Evolutionary conservation across 192 early-diverging fungal species (phyloP).

Genomic region (Backusella australiensis): DNA sequence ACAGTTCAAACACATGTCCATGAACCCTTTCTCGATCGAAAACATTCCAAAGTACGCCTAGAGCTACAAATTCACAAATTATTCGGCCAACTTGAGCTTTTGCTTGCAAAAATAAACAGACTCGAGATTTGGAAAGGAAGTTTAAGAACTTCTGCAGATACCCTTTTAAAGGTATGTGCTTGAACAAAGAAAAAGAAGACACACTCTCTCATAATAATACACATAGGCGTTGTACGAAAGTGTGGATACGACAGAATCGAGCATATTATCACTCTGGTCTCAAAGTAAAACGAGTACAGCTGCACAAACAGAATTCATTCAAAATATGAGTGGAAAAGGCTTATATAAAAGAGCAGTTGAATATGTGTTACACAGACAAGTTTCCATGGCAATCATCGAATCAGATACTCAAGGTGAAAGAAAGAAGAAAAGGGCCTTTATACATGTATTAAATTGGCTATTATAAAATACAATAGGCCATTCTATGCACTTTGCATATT

Average conservation of each 20-base stretch:
- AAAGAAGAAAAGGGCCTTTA: not conserved
- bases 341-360: not conserved
- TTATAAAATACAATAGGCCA: not conserved
- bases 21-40: constrained; percentile 2
- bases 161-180: not conserved
- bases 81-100: constrained; percentile 7
- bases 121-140: constrained; percentile 1
- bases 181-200: not conserved
- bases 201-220: no score
- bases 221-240: not conserved
- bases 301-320: not conserved
- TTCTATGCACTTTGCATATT: not conserved
- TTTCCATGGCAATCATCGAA: not conserved
- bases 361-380: not conserved
- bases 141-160: not conserved
- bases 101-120: constrained; percentile 6
- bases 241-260: not conserved
- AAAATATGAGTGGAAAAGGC: not conserved
- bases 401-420: not conserved
- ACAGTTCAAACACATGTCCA: constrained; percentile 2
- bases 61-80: not conserved
- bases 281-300: no score
- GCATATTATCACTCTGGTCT: not conserved
- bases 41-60: not conserved
- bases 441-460: not conserved